phyloP scores from a whole-genome alignment of 495 filamentous ascomycete genomes.

The Glonium stellatum region DNA sequence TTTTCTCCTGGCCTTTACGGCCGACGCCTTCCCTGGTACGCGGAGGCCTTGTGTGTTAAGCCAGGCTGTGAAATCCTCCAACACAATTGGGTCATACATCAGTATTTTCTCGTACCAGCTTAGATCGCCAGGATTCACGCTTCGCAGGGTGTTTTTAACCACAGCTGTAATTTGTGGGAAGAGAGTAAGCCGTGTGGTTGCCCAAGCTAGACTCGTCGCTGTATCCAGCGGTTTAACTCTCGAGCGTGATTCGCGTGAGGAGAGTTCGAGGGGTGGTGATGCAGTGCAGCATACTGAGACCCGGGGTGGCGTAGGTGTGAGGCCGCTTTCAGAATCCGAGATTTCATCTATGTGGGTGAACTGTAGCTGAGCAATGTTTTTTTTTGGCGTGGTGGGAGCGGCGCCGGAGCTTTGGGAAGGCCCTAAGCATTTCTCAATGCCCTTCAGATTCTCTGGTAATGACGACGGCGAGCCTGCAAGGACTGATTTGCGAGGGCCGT shows the following conservation, averaged over 20 bases:
- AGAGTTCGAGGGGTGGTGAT: background rate
- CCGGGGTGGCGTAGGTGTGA: conserved; percentile 32
- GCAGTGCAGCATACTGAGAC: background rate
- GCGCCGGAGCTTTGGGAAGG: background rate
- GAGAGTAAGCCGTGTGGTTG: conserved; percentile 29
- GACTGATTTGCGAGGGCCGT: conserved; percentile 26
- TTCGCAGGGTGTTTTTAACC: conserved; percentile 47
- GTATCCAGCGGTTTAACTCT: background rate
- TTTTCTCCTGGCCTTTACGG: conserved; percentile 16
- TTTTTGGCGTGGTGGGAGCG: conserved; percentile 12
- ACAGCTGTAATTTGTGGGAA: conserved; percentile 60
- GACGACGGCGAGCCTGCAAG: too few species aligned
- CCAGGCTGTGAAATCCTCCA: conserved; percentile 83
- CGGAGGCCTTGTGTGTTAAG: conserved; percentile 59
- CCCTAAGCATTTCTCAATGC: too few species aligned
- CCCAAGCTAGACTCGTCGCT: conserved; percentile 17
- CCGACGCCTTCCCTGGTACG: conserved; percentile 8
- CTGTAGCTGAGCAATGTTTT: conserved; percentile 11
- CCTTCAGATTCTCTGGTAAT: too few species aligned
- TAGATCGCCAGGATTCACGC: conserved; percentile 43
- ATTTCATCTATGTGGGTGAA: conserved; percentile 37
- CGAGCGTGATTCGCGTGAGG: background rate
- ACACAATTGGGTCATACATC: conserved; percentile 82
- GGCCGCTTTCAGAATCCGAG: conserved; percentile 31
- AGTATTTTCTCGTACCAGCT: conserved; percentile 89